A percentile compares a stretch with the other conserved stretches of the same genome.
Conservation (phyloP, 306 rosid genomes). For the Fragaria iinumae region DNA sequence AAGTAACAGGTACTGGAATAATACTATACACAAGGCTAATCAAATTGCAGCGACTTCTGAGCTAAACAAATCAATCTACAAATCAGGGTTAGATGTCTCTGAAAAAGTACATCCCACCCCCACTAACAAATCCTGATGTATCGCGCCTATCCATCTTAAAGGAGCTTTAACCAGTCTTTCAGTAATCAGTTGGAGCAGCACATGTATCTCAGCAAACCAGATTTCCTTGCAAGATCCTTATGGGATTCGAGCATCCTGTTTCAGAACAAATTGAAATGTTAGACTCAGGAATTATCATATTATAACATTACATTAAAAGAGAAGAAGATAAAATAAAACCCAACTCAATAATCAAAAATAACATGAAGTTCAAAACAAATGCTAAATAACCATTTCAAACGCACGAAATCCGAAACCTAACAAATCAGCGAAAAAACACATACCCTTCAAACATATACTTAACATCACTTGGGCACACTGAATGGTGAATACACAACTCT, state of each 20-base stretch:
- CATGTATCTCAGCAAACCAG: conserved; percentile 37
- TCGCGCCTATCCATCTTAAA: conserved; percentile 84
- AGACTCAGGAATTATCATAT: conserved; percentile 19
- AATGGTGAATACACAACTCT: neutral
- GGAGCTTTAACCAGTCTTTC: conserved; percentile 31
- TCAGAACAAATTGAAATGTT: conserved; percentile 28
- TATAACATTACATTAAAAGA: neutral
- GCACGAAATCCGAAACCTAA: neutral
- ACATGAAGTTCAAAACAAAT: neutral
- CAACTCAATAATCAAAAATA: neutral
- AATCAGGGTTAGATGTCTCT: conserved; percentile 53
- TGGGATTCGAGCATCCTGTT: conserved; percentile 58
- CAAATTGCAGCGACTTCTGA: conserved; percentile 40
- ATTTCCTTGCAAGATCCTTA: conserved; percentile 33
- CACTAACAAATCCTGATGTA: conserved; percentile 98
- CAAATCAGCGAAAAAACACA: neutral
- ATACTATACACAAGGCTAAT: conserved; percentile 36
- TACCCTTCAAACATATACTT: neutral
- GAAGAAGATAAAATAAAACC: neutral
- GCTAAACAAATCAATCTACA: conserved; percentile 43
- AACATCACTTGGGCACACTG: neutral
- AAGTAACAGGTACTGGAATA: conserved; percentile 36
- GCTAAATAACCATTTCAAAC: neutral
- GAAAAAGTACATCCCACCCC: conserved; percentile 59
- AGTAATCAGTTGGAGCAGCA: conserved; percentile 42